Evolutionary conservation across 2,329 filamentous ascomycete genomes (phyloP).

Genomic region (Hypoxylon sp.): DNA sequence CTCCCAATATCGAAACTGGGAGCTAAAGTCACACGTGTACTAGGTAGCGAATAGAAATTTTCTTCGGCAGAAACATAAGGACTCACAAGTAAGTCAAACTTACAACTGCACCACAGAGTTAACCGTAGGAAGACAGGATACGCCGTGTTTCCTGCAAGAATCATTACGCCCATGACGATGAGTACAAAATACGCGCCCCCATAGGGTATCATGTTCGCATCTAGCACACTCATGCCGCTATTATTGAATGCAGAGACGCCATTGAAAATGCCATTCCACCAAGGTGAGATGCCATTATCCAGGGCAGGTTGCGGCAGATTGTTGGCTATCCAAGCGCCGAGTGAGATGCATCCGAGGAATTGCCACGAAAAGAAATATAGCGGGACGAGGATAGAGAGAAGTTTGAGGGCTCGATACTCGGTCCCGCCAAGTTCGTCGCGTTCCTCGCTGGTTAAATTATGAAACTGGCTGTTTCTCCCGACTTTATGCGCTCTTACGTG

Average conservation of each 20-base stretch:
- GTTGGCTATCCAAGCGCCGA: constrained; percentile 70
- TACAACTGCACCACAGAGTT: constrained; percentile 65
- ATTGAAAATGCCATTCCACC: constrained; percentile 78
- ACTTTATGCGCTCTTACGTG: constrained; percentile 57
- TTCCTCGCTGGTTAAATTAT: constrained; percentile 48
- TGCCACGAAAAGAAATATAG: constrained; percentile 68
- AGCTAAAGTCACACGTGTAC: background rate
- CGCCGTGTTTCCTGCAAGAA: constrained; percentile 75
- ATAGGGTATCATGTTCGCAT: constrained; percentile 75
- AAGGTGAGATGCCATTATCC: constrained; percentile 72
- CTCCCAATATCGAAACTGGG: background rate
- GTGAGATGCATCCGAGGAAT: constrained; percentile 58
- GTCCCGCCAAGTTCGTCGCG: constrained; percentile 69
- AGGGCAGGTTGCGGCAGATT: constrained; percentile 63
- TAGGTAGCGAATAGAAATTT: background rate
- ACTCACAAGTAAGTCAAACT: constrained; percentile 7
- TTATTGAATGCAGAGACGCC: constrained; percentile 78
- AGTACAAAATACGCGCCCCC: constrained; percentile 65
- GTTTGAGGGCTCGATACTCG: constrained; percentile 72
- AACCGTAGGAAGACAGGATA: constrained; percentile 74
- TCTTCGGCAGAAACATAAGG: background rate
- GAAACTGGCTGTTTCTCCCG: constrained; percentile 51
- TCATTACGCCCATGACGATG: constrained; percentile 67
- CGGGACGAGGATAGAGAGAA: constrained; percentile 71
- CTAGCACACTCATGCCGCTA: constrained; percentile 76